Evolutionary conservation across 768 basidiomycete genomes (phyloP).

Genomic region (Daedaleopsis sinensis): DNA sequence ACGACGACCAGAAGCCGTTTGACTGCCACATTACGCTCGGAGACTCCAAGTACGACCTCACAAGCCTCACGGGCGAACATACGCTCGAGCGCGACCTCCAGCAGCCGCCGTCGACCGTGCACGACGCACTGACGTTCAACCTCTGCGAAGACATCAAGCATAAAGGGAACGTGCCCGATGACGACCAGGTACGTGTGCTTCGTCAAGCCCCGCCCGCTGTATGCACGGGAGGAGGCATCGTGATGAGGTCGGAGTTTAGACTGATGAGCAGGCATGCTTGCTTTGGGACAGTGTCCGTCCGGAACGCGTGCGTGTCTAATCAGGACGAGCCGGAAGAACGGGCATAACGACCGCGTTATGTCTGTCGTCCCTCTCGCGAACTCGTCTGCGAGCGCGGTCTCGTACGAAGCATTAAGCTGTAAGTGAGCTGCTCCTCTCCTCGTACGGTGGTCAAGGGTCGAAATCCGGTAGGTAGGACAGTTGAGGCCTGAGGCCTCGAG

Average conservation of each 20-base stretch:
- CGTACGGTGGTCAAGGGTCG: too few species aligned
- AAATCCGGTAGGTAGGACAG: too few species aligned
- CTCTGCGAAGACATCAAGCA: slow-evolving; percentile 62
- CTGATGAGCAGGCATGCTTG: slow-evolving; percentile 12
- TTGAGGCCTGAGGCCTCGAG: too few species aligned
- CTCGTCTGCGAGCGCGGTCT: slow-evolving; percentile 31
- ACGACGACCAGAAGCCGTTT: slow-evolving; percentile 46
- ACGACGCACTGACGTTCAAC: slow-evolving; percentile 66
- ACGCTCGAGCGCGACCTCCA: slow-evolving; percentile 51
- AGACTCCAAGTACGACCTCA: slow-evolving; percentile 62
- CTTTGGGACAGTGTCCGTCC: slow-evolving; percentile 53
- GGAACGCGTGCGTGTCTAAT: slow-evolving; percentile 79
- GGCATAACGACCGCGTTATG: slow-evolving; percentile 59
- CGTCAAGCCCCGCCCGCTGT: too few species aligned
- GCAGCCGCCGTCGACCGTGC: slow-evolving; percentile 64
- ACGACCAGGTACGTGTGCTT: slow-evolving; percentile 65
- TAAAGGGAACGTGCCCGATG: slow-evolving; percentile 47
- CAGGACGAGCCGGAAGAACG: slow-evolving; percentile 61
- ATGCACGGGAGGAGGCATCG: too few species aligned
- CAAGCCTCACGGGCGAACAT: slow-evolving; percentile 53
- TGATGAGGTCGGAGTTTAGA: neutral
- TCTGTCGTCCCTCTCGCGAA: slow-evolving; percentile 78
- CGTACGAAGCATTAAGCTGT: slow-evolving; percentile 37
- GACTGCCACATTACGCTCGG: slow-evolving; percentile 53
- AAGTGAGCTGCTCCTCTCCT: too few species aligned